Evolutionary conservation across 352 stramenopile species (phyloP).

Genomic region (Phytophthora gonapodyides): DNA sequence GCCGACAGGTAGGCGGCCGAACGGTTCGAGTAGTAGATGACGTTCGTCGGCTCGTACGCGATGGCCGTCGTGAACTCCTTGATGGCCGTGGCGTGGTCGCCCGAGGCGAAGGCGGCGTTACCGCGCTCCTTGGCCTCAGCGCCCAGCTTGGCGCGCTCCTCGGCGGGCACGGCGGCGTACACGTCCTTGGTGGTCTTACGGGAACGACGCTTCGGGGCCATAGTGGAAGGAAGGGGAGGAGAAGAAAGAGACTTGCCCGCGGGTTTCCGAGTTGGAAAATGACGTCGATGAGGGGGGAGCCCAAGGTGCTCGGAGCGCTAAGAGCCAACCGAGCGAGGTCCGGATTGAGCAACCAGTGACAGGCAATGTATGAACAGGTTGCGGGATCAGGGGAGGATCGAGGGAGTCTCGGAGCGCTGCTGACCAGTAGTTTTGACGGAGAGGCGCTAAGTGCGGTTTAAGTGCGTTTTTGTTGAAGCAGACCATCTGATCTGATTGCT

Average conservation of each 20-base stretch:
- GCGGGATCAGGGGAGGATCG: constrained; percentile 12
- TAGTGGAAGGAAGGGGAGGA: constrained; percentile 27
- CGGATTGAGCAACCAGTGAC: constrained; percentile 19
- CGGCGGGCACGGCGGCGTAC: constrained; percentile 59
- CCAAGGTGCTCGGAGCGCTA: constrained; percentile 18
- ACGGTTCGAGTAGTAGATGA: constrained; percentile 90
- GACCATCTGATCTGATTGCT: neutral
- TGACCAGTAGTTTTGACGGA: constrained; percentile 39
- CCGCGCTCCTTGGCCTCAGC: constrained; percentile 87
- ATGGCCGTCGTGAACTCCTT: constrained; percentile 90
- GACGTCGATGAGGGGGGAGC: constrained; percentile 25
- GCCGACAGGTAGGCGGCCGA: constrained; percentile 85
- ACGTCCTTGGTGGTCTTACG: constrained; percentile 87
- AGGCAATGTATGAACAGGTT: neutral
- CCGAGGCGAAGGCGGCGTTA: constrained; percentile 78
- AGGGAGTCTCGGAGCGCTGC: constrained; percentile 25
- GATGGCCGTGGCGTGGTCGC: constrained; percentile 83
- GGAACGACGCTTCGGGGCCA: constrained; percentile 84
- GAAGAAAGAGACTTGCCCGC: constrained; percentile 32
- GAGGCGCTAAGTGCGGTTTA: constrained; percentile 3
- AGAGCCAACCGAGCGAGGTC: constrained; percentile 38
- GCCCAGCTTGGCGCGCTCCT: constrained; percentile 75
- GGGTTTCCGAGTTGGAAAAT: constrained; percentile 55
- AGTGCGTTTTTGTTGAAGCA: neutral
- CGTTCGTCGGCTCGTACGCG: constrained; percentile 84